Evolutionary conservation across 495 filamentous ascomycete genomes (phyloP).

Genomic region (Thozetella sp.): DNA sequence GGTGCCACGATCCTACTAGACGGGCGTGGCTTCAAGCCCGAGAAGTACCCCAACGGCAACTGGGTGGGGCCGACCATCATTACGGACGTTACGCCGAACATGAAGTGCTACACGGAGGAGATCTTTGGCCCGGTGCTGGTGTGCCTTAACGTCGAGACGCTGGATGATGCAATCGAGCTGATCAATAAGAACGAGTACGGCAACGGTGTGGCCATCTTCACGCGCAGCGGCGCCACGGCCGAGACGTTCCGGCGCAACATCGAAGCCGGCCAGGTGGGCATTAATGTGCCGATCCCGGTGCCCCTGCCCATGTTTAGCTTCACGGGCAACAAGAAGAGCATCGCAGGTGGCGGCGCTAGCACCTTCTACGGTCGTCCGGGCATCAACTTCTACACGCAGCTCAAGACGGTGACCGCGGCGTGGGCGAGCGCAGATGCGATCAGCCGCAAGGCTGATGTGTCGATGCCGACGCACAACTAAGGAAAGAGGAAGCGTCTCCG

Average conservation of each 20-base stretch:
- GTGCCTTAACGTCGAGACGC: constrained; percentile 77
- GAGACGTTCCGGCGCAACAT: constrained; percentile 64
- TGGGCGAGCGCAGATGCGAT: constrained; percentile 88
- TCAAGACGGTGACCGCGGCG: constrained; percentile 93
- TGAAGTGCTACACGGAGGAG: constrained; percentile 95
- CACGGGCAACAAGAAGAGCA: constrained; percentile 96
- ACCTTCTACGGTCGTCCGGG: constrained; percentile 96
- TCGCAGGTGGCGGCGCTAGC: constrained; percentile 90
- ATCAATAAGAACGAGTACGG: constrained; percentile 70
- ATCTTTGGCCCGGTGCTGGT: constrained; percentile 97
- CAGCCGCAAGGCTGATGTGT: constrained; percentile 76
- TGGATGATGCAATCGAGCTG: constrained; percentile 74
- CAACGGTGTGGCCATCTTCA: constrained; percentile 70
- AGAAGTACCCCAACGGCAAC: constrained; percentile 96
- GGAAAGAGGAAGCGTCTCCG: too few species aligned
- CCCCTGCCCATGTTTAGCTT: constrained; percentile 96
- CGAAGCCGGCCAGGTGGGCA: constrained; percentile 77
- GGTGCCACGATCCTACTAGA: constrained; percentile 95
- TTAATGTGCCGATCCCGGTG: constrained; percentile 84
- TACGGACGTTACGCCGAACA: constrained; percentile 84
- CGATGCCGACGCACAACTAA: constrained; percentile 84
- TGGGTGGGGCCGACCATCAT: constrained; percentile 96
- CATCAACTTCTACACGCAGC: constrained; percentile 92
- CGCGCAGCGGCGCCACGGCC: constrained; percentile 59
- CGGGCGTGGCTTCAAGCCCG: constrained; percentile 82